Evolutionary conservation across 495 filamentous ascomycete genomes (phyloP).

Genomic region (Pyronema omphalodes): DNA sequence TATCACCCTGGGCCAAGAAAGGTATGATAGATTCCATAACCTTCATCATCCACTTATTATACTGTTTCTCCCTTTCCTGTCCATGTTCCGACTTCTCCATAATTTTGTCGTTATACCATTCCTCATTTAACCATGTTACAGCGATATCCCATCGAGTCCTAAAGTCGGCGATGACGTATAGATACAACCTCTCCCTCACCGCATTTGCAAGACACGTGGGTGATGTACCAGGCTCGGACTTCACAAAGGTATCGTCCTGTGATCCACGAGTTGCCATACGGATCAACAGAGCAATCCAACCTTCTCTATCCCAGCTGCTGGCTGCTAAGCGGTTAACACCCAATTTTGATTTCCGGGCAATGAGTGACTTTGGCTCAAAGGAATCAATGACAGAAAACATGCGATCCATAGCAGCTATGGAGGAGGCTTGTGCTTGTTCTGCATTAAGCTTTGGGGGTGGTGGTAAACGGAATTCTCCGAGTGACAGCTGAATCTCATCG

Average conservation of each 20-base stretch:
- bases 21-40: conserved; percentile 73
- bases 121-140: conserved; percentile 83
- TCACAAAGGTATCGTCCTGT: conserved; percentile 4
- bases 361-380: conserved; percentile 41
- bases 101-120: conserved; percentile 89
- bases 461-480: conserved; percentile 47
- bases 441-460: conserved; percentile 54
- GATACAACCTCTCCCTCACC: conserved; percentile 63
- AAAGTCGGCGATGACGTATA: conserved; percentile 80
- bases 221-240: conserved; percentile 1
- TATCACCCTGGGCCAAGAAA: conserved; percentile 74
- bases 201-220: conserved; percentile 36
- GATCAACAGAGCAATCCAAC: conserved; percentile 74
- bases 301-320: conserved; percentile 68
- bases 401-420: conserved; percentile 48
- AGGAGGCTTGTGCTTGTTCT: conserved; percentile 46
- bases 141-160: conserved; percentile 68
- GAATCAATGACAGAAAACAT: conserved; percentile 58
- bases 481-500: conserved; percentile 18
- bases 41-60: conserved; percentile 60
- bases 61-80: conserved; percentile 39
- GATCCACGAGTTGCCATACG: conserved; percentile 64
- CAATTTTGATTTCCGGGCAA: conserved; percentile 21
- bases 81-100: conserved; percentile 25
- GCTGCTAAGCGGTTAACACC: conserved; percentile 75